Evolutionary conservation across 306 rosid genomes (phyloP), one percentile per base, ranked within the genome.

Genomic region (Hippophae gyantsensis): DNA sequence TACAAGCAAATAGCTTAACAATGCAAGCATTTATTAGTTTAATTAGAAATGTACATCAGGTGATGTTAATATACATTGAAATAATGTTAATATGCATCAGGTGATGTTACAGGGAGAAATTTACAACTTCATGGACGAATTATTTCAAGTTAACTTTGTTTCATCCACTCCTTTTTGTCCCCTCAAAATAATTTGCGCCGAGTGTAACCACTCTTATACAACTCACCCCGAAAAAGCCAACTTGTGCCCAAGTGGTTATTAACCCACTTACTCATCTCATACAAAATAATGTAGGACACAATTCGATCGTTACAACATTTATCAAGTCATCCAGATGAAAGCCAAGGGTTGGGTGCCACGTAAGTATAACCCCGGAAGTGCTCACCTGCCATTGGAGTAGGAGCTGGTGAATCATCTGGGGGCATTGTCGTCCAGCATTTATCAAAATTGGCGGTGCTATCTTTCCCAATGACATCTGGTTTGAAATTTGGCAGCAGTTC

Each of bases 391-490:
- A 86, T 92, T 42, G 96, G 99, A 0, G 99, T 88, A 14, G 95
- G 43, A 61, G 99, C 96, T 9, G 99, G 99, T 9, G 96, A 92
- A 74, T 92, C 99, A 45, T 79, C 78, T 7, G 76, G 63, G 54
- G 96, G 88, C 99, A 92, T 81, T 32, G 87, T 64, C 8, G 96
- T 92, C 99, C 99, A 85, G 74, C 99, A 92, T 54, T 78, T 62
- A 65, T 92, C 96, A 55, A 92, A 92, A 69, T 92, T 92, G 55
- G 89, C 86, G 0, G 87, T 92, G 68, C 99, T 85, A 13, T 85
- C 95, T 76, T 78, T 78, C 27, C 95, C 99, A 52, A 56, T 63
- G 48, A 92, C 96, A 61, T 86, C 89, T 18, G 99, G 99, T 63
- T 80, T 92, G 76, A 92, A 92, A 73, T 83, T 83, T 3, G 96